These are phyloP conservation scores for Leccinum sublutescens DNA, from an alignment of 768 basidiomycete genomes.

Conservation along the genomic window DNA sequence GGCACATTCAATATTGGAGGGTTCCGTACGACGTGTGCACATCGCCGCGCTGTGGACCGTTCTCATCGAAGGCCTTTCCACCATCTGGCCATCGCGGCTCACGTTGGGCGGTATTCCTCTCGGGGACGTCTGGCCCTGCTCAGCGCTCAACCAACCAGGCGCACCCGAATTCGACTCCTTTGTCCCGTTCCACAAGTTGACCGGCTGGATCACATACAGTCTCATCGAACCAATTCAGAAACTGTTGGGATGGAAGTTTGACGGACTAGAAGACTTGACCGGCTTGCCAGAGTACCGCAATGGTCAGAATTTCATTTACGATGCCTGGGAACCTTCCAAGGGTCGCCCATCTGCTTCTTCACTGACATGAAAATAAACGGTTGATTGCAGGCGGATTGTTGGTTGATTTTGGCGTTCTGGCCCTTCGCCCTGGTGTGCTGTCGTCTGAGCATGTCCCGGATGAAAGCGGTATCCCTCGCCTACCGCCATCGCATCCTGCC, in stretches of 20 bases:
- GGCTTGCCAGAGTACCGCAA: conserved; percentile 96
- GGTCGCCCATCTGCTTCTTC: neutral
- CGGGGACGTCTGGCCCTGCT: conserved; percentile 94
- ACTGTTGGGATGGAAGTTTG: conserved; percentile 76
- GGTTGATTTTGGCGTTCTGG: conserved; percentile 78
- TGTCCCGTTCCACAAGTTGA: conserved; percentile 96
- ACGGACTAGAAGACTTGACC: conserved; percentile 81
- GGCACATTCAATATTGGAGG: conserved; percentile 46
- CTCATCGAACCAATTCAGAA: conserved; percentile 82
- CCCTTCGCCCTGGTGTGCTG: conserved; percentile 57
- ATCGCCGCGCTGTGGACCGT: conserved; percentile 77
- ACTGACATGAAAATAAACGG: neutral
- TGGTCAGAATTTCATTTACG: conserved; percentile 37
- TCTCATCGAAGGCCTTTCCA: conserved; percentile 77
- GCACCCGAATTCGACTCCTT: conserved; percentile 52
- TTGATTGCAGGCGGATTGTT: conserved; percentile 71
- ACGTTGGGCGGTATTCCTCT: conserved; percentile 66
- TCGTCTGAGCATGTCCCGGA: conserved; percentile 44
- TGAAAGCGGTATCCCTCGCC: conserved; percentile 50
- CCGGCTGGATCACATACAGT: conserved; percentile 91
- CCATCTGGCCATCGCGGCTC: conserved; percentile 85
- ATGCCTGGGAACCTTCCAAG: neutral
- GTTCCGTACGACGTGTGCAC: conserved; percentile 50
- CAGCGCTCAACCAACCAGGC: conserved; percentile 38
- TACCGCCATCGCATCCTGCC: conserved; percentile 78